Conservation (phyloP, 108 stramenopile genomes). For the Cyclotella sp. region DNA sequence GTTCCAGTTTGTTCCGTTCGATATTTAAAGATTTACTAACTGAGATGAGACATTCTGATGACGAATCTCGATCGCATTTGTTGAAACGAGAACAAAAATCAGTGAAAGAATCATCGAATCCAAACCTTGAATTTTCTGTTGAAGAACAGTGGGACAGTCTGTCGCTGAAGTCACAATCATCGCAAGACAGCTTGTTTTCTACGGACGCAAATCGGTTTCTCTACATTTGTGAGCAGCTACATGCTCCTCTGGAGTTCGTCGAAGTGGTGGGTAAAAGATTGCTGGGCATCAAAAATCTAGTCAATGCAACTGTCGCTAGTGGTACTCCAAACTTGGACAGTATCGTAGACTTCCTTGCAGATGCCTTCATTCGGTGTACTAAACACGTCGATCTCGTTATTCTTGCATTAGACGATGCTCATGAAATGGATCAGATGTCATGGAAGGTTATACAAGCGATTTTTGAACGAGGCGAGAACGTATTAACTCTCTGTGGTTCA, state of each 20-base stretch:
- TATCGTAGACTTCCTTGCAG: slow-evolving; percentile 66
- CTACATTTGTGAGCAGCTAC: slow-evolving; percentile 61
- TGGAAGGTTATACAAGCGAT: slow-evolving; percentile 69
- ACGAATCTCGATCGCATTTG: slow-evolving; percentile 17
- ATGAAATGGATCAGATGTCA: slow-evolving; percentile 68
- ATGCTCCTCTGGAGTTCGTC: slow-evolving; percentile 62
- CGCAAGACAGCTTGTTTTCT: slow-evolving; percentile 37
- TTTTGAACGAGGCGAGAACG: slow-evolving; percentile 54
- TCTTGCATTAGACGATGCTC: slow-evolving; percentile 74
- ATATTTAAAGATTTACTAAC: slow-evolving; percentile 59
- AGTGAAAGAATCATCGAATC: neutral
- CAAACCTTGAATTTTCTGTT: slow-evolving; percentile 27
- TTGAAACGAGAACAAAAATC: neutral
- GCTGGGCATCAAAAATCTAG: slow-evolving; percentile 27
- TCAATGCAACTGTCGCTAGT: slow-evolving; percentile 1
- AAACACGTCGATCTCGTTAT: slow-evolving; percentile 55
- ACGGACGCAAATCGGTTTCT: slow-evolving; percentile 46
- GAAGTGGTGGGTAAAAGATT: slow-evolving; percentile 59
- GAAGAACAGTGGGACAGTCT: slow-evolving; percentile 51
- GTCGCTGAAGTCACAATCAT: slow-evolving; percentile 46
- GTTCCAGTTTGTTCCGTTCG: slow-evolving; percentile 56
- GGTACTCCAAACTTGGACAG: slow-evolving; percentile 45
- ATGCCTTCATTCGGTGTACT: slow-evolving; percentile 66
- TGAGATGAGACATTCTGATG: slow-evolving; percentile 35
- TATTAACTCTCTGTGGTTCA: slow-evolving; percentile 64